Conservation (phyloP, 208 protist species). For the Acanthamoeba divionensis region DNA sequence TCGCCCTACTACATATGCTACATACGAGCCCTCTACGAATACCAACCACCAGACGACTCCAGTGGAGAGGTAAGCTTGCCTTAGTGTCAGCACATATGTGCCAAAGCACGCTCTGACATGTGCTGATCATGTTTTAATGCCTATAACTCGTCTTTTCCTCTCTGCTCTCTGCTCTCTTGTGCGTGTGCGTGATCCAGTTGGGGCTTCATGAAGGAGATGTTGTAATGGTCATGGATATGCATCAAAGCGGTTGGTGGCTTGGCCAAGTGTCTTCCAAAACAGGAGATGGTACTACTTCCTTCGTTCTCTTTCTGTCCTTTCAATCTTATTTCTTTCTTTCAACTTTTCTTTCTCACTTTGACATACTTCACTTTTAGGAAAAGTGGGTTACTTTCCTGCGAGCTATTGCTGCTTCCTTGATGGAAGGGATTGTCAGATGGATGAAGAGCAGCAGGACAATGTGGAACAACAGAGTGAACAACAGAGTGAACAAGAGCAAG, state of each 20-base stretch:
- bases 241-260: slow-evolving; percentile 23
- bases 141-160: not conserved
- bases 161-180: not conserved
- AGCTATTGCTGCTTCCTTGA: slow-evolving; percentile 33
- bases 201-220: not conserved
- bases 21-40: not conserved
- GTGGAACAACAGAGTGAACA: no score
- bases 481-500: no score
- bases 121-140: not conserved
- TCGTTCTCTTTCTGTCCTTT: not conserved
- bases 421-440: not conserved
- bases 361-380: not conserved
- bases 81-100: not conserved
- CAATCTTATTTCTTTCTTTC: not conserved
- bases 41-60: not conserved
- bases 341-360: not conserved
- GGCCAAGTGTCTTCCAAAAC: not conserved
- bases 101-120: not conserved
- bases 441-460: no score
- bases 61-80: not conserved
- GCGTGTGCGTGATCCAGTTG: no score
- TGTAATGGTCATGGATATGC: not conserved
- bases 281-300: not conserved
- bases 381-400: slow-evolving; percentile 27
- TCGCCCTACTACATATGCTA: slow-evolving; percentile 1